Percentiles rank a stretch among this genome's conserved stretches.
Evolutionary conservation across 495 filamentous ascomycete genomes (phyloP).

Genomic region (Talaromyces trachyspermus): DNA sequence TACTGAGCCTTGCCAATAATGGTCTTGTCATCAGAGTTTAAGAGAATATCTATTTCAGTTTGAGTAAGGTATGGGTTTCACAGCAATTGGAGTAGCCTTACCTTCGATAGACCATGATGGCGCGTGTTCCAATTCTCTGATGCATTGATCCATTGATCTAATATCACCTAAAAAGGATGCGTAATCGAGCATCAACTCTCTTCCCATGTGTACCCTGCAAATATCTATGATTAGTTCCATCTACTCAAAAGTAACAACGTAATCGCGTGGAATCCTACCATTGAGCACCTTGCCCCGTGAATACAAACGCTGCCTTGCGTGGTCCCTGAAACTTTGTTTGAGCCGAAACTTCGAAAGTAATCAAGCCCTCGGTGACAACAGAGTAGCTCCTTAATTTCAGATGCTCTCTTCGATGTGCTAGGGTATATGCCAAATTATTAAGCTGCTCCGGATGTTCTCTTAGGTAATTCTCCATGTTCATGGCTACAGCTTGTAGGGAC

Average conservation of each 20-base stretch:
- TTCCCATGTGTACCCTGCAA: too few relatives aligned
- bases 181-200: neutral
- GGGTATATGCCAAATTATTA: slow-evolving; percentile 21
- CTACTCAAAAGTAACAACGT: neutral
- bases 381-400: too few relatives aligned
- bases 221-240: too few relatives aligned
- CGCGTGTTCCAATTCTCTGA: neutral
- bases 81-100: too few relatives aligned
- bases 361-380: too few relatives aligned
- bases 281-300: slow-evolving; percentile 16
- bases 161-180: too few relatives aligned
- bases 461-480: too few relatives aligned
- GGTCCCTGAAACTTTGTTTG: neutral
- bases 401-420: slow-evolving; percentile 18
- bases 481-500: too few relatives aligned
- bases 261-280: slow-evolving; percentile 4
- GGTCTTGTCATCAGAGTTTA: neutral
- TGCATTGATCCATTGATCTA: too few relatives aligned
- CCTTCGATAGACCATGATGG: neutral
- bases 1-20: slow-evolving; percentile 16
- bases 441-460: too few relatives aligned
- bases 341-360: too few relatives aligned
- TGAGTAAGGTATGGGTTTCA: neutral
- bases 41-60: slow-evolving; percentile 9
- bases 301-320: neutral